A percentile compares a stretch with the other conserved stretches of the same genome.
phyloP scores from a whole-genome alignment of 495 filamentous ascomycete species.

The Schizothecium vesticola region DNA sequence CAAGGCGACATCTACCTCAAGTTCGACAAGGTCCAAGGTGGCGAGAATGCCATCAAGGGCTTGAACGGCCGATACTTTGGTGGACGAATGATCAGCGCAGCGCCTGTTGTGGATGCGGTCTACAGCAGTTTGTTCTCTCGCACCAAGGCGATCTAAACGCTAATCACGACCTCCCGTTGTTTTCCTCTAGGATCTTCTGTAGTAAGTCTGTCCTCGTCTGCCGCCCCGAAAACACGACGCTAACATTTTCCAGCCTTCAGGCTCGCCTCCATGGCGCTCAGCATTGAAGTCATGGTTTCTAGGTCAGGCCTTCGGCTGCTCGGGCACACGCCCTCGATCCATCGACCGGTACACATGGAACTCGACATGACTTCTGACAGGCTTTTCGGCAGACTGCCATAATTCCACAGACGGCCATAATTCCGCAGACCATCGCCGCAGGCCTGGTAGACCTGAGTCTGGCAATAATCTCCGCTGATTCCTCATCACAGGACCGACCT shows the following conservation, averaged over 20 bases:
- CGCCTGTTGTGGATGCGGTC: conserved; percentile 94
- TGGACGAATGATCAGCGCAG: conserved; percentile 80
- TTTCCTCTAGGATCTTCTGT: conserved; percentile 34
- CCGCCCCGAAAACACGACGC: not conserved
- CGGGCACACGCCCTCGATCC: not conserved
- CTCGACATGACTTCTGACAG: not conserved
- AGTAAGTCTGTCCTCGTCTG: conserved; percentile 17
- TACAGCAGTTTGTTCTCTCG: conserved; percentile 96
- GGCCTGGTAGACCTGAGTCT: conserved; percentile 2
- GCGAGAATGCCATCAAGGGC: conserved; percentile 95
- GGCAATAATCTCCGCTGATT: conserved; percentile 5
- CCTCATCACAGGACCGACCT: conserved; percentile 3
- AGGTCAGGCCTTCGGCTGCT: not conserved
- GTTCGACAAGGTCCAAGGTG: conserved; percentile 89
- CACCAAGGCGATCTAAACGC: conserved; percentile 63
- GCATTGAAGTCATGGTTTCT: not conserved
- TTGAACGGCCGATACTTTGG: conserved; percentile 96
- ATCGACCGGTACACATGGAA: not conserved
- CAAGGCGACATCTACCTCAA: conserved; percentile 97
- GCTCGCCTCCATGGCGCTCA: not conserved
- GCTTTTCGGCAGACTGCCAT: not conserved
- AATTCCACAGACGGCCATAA: not conserved
- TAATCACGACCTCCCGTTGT: conserved; percentile 43
- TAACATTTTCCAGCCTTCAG: not conserved
- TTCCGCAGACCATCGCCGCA: not conserved